Conservation (phyloP, 441 rosid genomes). For the Manihot esculenta region DNA sequence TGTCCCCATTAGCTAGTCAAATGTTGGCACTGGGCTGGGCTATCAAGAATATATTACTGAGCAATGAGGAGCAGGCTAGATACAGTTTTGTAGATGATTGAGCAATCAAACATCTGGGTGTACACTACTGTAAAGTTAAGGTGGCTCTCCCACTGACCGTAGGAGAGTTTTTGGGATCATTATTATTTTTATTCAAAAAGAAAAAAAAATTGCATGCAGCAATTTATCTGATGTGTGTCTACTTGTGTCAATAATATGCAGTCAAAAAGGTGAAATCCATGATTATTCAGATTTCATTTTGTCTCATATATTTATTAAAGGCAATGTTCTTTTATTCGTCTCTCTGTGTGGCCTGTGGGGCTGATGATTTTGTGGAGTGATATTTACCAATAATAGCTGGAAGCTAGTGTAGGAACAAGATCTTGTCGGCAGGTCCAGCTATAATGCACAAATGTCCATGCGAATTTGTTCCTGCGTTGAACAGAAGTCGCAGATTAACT, state of each 20-base stretch:
- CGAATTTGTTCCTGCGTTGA: too few relatives aligned
- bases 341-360: not conserved
- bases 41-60: conserved; percentile 60
- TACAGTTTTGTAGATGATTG: conserved; percentile 62
- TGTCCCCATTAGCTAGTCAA: conserved; percentile 42
- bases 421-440: not conserved
- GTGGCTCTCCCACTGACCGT: not conserved
- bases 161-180: conserved; percentile 9
- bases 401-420: not conserved
- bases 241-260: not conserved
- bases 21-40: conserved; percentile 66
- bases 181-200: not conserved
- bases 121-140: not conserved
- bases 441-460: not conserved
- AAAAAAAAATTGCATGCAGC: not conserved
- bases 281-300: not conserved
- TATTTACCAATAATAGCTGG: not conserved
- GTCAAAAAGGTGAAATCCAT: not conserved
- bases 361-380: not conserved
- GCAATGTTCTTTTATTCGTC: too few relatives aligned
- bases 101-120: conserved; percentile 3
- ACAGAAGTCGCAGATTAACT: too few relatives aligned
- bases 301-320: not conserved
- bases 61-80: conserved; percentile 54
- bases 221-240: not conserved